Conservation (phyloP, 495 filamentous ascomycete genomes). For the Hypomontagnella submonticulosa region DNA sequence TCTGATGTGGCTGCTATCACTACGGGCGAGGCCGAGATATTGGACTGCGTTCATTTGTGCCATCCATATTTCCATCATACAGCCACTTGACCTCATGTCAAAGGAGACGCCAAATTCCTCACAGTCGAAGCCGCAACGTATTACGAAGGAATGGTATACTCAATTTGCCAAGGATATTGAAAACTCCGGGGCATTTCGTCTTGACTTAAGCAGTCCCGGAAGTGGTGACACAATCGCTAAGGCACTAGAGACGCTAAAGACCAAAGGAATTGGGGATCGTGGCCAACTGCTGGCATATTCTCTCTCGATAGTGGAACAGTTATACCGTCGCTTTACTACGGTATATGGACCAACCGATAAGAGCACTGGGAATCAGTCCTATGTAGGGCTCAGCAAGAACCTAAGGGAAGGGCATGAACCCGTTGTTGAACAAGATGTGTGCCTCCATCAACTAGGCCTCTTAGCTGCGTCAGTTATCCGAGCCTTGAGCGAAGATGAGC, state of each 20-base stretch:
- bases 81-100: slow-evolving; percentile 19
- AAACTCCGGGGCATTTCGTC: slow-evolving; percentile 19
- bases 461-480: slow-evolving; percentile 44
- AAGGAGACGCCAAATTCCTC: background rate
- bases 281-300: slow-evolving; percentile 36
- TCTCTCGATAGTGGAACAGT: slow-evolving; percentile 42
- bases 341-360: slow-evolving; percentile 2
- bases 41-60: slow-evolving; percentile 41
- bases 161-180: slow-evolving; percentile 22
- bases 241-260: slow-evolving; percentile 6
- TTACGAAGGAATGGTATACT: slow-evolving; percentile 39
- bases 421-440: slow-evolving; percentile 32
- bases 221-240: slow-evolving; percentile 2
- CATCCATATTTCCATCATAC: slow-evolving; percentile 34
- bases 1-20: slow-evolving; percentile 40
- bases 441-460: slow-evolving; percentile 41
- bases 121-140: background rate
- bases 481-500: slow-evolving; percentile 39
- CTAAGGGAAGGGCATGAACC: slow-evolving; percentile 4
- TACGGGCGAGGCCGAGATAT: slow-evolving; percentile 36
- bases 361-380: background rate
- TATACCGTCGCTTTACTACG: slow-evolving; percentile 45
- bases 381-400: slow-evolving; percentile 26
- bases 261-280: background rate
- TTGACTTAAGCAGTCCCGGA: slow-evolving; percentile 23